Evolutionary conservation across 2,329 filamentous ascomycete species (phyloP), one percentile per base, ranked within the genome.

Genomic region (Botrytis tulipae): DNA sequence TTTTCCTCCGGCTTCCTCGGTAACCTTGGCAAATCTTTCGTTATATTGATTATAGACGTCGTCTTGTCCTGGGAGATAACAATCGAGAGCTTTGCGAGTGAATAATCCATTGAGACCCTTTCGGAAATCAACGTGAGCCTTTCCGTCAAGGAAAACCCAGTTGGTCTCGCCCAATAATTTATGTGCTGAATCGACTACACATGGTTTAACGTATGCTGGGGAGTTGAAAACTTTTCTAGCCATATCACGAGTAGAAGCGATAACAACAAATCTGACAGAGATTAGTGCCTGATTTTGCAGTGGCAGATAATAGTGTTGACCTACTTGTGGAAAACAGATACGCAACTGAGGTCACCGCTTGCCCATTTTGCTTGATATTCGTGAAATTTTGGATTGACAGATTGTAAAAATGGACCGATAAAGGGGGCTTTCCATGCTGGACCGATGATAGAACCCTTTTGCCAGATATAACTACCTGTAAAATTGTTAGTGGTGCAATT

Each of bases 271-370:
- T 83, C 94, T 97, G 78, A 44, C n/a, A 32, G 42, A 16, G 35
- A 70, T 73, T 44, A 73, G 63, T 10, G 65, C 35, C n/a, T 51
- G 16, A 25, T 54, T 14, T n/a, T 25, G 5, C 14, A 18, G 74
- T 48, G 29, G 25, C 40, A 4, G 7, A 42, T 22, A 16, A 9
- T 29, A 5, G 8, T 20, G n/a, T 7, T 14, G 42, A 77, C 90
- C 78, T 89, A 97, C 94, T 98, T 99, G 90, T 99, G 96, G 86
- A 99, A 99, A 80, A 99, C 94, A 3, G 95, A 98, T 75, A 99
- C 96, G 81, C 96, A 99, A 87, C 95, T 98, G 78, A 99, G 87
- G 66, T 93, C 91, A 65, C 93, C 96, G 81, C 94, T 97, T 79
- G 88, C 83, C 96, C 96, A 99, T 87, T 98, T 98, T 75, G 88